Evolutionary conservation across 495 filamentous ascomycete species (phyloP).

Genomic region (Xylaria cubensis): DNA sequence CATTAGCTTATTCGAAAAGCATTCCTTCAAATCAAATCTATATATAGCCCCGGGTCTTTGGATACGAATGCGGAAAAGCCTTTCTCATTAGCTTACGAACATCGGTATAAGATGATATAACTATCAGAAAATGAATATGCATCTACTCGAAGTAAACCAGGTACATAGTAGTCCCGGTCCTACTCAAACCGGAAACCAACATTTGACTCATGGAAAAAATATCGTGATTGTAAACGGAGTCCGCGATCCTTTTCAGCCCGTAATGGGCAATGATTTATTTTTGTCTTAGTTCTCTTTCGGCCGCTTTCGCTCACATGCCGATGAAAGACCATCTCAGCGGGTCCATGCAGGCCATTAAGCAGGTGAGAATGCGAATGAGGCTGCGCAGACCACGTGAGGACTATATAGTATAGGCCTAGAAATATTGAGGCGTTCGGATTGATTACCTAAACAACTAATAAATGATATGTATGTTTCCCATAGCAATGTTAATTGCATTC

Average conservation of each 20-base stretch:
- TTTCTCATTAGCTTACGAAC: conserved; percentile 2
- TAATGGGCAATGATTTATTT: conserved; percentile 21
- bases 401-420: neutral
- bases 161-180: neutral
- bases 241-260: conserved; percentile 12
- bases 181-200: neutral
- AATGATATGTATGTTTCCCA: neutral
- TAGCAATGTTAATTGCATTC: neutral
- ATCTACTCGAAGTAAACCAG: neutral
- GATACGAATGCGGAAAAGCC: conserved; percentile 17
- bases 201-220: neutral
- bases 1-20: conserved; percentile 1
- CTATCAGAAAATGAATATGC: neutral
- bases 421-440: neutral
- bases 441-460: neutral
- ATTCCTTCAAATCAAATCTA: conserved; percentile 27
- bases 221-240: conserved; percentile 14
- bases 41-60: neutral
- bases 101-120: neutral
- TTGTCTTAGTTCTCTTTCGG: conserved; percentile 18
- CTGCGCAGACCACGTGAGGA: conserved; percentile 23
- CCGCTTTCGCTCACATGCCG: conserved; percentile 25
- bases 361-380: conserved; percentile 12
- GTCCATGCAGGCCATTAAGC: conserved; percentile 16
- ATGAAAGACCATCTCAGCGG: conserved; percentile 15